Conservation (phyloP, 2,329 filamentous ascomycete genomes). For the Trematosphaeria pertusa region DNA sequence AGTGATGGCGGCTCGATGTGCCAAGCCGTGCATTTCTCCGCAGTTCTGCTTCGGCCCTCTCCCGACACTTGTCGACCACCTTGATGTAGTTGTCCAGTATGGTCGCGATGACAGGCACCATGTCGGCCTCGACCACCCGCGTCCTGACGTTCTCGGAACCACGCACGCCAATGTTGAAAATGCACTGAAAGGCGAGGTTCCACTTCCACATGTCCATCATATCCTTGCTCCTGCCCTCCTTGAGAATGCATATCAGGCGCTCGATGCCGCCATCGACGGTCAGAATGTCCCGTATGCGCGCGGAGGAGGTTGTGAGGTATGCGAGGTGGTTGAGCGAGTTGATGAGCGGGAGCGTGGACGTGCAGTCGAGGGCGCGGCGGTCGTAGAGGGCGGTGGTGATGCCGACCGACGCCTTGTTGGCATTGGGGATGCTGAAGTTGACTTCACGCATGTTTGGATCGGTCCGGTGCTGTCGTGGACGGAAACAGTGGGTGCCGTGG, state of each 20-base stretch:
- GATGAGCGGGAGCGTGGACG: conserved; percentile 94
- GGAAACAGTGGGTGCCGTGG: conserved; percentile 23
- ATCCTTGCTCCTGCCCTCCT: conserved; percentile 94
- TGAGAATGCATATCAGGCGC: conserved; percentile 94
- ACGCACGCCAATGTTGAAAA: conserved; percentile 97
- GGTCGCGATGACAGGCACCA: conserved; percentile 98
- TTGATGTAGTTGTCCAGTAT: conserved; percentile 99
- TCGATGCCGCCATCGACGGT: conserved; percentile 99
- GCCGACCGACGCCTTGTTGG: conserved; percentile 98
- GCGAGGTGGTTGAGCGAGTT: conserved; percentile 99
- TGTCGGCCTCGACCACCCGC: conserved; percentile 95
- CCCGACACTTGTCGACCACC: conserved; percentile 88
- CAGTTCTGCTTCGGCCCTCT: conserved; percentile 81
- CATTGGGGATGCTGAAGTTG: conserved; percentile 99
- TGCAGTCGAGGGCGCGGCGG: conserved; percentile 95
- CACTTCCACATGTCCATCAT: conserved; percentile 99
- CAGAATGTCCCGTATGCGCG: conserved; percentile 94
- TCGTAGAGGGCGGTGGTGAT: conserved; percentile 99
- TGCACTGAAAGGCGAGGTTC: conserved; percentile 98
- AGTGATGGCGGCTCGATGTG: conserved; percentile 48
- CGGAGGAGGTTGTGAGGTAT: conserved; percentile 96
- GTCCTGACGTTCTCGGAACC: conserved; percentile 94
- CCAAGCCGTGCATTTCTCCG: conserved; percentile 63
- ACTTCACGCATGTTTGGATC: conserved; percentile 88
- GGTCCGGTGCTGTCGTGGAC: conserved; percentile 20